These are phyloP conservation scores for Phytophthora idaei DNA, from an alignment of 352 stramenopile genomes.

Conservation along the genomic window DNA sequence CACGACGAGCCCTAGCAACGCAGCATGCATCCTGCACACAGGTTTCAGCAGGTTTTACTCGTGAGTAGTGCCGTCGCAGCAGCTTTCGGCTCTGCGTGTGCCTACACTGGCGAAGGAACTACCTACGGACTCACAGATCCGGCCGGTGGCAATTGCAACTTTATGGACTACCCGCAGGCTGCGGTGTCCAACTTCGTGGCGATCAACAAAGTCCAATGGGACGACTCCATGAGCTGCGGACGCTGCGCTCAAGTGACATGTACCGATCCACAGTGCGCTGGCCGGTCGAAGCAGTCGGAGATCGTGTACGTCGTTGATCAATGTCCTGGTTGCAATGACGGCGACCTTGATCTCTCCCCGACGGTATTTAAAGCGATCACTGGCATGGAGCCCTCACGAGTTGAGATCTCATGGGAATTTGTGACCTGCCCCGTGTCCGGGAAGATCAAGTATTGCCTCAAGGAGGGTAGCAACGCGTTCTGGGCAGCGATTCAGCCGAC, in stretches of 20 bases:
- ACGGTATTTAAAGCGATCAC: conserved; percentile 28
- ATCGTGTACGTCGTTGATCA: conserved; percentile 31
- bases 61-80: conserved; percentile 1
- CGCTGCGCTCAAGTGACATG: conserved; percentile 27
- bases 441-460: conserved; percentile 28
- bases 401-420: conserved; percentile 30
- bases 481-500: conserved; percentile 32
- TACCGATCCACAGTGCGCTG: conserved; percentile 15
- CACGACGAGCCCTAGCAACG: not conserved
- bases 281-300: conserved; percentile 17
- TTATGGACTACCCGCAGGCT: conserved; percentile 14
- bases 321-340: conserved; percentile 24
- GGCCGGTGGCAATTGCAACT: conserved; percentile 32
- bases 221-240: conserved; percentile 25
- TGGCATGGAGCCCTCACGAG: conserved; percentile 7
- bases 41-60: conserved; percentile 10
- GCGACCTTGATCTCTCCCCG: conserved; percentile 27
- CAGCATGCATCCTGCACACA: conserved; percentile 13
- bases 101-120: conserved; percentile 20
- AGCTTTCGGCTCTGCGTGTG: conserved; percentile 6
- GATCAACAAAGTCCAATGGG: conserved; percentile 30
- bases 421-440: conserved; percentile 20
- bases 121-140: conserved; percentile 20
- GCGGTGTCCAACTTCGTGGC: conserved; percentile 21
- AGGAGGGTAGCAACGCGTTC: conserved; percentile 24